Percentiles rank a stretch among this genome's conserved stretches.
Conservation (phyloP, 2,329 filamentous ascomycete species). For the Pseudocercospora cruenta region DNA sequence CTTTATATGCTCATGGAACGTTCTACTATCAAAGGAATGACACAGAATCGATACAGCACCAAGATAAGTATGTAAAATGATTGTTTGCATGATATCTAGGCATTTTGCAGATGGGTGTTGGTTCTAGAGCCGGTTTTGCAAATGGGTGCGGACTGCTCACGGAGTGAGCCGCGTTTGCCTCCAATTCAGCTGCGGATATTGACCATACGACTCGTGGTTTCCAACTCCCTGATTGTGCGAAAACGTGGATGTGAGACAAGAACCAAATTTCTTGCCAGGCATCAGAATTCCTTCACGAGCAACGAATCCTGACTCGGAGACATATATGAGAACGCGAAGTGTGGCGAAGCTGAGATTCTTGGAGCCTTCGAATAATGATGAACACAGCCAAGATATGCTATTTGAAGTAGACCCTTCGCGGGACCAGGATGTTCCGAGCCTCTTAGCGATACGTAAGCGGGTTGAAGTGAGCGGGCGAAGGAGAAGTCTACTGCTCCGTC, state of each 20-base stretch:
- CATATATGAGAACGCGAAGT: not conserved
- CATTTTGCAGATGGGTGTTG: too few relatives aligned
- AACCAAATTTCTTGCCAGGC: not conserved
- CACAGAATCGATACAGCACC: too few relatives aligned
- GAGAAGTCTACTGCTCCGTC: not conserved
- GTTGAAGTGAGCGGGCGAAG: not conserved
- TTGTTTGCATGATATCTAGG: too few relatives aligned
- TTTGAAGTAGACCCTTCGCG: not conserved
- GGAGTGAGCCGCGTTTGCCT: too few relatives aligned
- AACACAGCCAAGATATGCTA: not conserved
- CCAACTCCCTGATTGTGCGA: not conserved
- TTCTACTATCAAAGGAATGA: too few relatives aligned
- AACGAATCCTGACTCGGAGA: not conserved
- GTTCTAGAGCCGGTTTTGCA: too few relatives aligned
- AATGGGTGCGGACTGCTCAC: too few relatives aligned
- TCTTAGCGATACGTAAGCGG: not conserved
- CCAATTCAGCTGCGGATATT: too few relatives aligned
- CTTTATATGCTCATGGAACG: too few relatives aligned
- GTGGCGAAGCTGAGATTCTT: not conserved
- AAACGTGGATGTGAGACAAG: not conserved
- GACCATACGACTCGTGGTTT: not conserved
- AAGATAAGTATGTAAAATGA: too few relatives aligned
- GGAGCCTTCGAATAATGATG: not conserved
- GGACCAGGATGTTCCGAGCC: not conserved
- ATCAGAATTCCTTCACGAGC: not conserved